Percentiles rank a stretch among this genome's conserved stretches.
phyloP scores from a whole-genome alignment of 2,329 filamentous ascomycete species.

The Metarhizium humberi region DNA sequence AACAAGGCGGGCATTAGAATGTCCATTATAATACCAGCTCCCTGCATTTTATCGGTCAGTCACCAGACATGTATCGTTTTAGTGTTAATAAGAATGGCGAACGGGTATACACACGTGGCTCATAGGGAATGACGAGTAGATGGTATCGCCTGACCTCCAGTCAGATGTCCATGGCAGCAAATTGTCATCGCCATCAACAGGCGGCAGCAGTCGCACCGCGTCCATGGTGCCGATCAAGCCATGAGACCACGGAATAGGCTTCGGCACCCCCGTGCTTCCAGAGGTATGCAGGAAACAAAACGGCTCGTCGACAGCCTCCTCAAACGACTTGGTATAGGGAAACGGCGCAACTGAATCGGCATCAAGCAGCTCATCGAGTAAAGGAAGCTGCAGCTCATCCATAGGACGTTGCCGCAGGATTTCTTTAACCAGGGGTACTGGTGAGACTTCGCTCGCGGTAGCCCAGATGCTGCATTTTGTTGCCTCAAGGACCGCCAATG shows the following conservation, averaged over 20 bases:
- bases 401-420: constrained; percentile 15
- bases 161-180: constrained; percentile 19
- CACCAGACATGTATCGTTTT: not conserved
- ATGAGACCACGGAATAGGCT: constrained; percentile 28
- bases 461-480: constrained; percentile 22
- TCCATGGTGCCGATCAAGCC: constrained; percentile 24
- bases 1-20: constrained; percentile 28
- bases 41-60: constrained; percentile 13
- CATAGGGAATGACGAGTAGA: constrained; percentile 28
- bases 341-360: constrained; percentile 11
- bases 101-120: constrained; percentile 17
- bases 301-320: constrained; percentile 21
- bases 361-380: constrained; percentile 18
- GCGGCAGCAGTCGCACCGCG: constrained; percentile 23
- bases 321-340: constrained; percentile 22
- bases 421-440: constrained; percentile 6
- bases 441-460: constrained; percentile 11
- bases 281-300: constrained; percentile 32
- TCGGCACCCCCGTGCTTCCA: constrained; percentile 32
- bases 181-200: constrained; percentile 18
- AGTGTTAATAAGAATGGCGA: not conserved
- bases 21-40: constrained; percentile 31
- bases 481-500: constrained; percentile 22
- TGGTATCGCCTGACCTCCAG: constrained; percentile 19
- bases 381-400: constrained; percentile 18